Conservation (phyloP, 73 alveolate species). For the Uronychia binucleata region DNA sequence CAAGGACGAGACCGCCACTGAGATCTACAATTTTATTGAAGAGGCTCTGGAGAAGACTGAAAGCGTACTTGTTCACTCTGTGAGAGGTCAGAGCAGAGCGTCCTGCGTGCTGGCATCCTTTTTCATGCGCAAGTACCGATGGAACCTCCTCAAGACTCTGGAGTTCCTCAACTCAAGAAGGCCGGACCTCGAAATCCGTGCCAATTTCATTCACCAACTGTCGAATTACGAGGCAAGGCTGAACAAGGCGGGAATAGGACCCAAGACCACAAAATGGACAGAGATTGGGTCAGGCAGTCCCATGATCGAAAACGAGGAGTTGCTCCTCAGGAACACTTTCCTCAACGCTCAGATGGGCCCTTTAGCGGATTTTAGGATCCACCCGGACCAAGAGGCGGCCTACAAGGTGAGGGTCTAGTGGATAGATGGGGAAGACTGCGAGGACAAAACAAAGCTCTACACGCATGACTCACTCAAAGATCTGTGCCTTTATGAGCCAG, state of each 20-base stretch:
- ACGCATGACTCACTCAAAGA: constrained; percentile 28
- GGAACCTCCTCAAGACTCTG: constrained; percentile 84
- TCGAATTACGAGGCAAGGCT: constrained; percentile 78
- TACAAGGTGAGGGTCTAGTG: constrained; percentile 15
- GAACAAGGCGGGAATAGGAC: constrained; percentile 36
- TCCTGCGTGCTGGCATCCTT: constrained; percentile 80
- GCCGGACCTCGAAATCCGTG: constrained; percentile 86
- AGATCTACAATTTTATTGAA: constrained; percentile 80
- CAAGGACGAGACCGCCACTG: constrained; percentile 69
- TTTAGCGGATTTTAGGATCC: constrained; percentile 65
- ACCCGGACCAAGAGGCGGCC: constrained; percentile 11
- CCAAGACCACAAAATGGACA: constrained; percentile 57
- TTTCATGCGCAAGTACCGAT: constrained; percentile 79
- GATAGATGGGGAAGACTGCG: constrained; percentile 21
- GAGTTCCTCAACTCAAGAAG: constrained; percentile 81
- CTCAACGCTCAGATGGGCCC: constrained; percentile 90
- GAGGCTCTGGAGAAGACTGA: constrained; percentile 79
- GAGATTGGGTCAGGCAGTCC: constrained; percentile 42
- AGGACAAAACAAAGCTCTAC: constrained; percentile 15
- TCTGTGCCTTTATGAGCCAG: constrained; percentile 12
- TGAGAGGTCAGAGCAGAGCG: constrained; percentile 85
- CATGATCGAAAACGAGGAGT: constrained; percentile 73
- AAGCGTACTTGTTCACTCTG: constrained; percentile 83
- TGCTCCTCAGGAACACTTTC: constrained; percentile 84
- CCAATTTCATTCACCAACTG: constrained; percentile 79